Evolutionary conservation across 2,329 filamentous ascomycete species (phyloP).

Genomic region (Ophiostoma novo-ulmi): DNA sequence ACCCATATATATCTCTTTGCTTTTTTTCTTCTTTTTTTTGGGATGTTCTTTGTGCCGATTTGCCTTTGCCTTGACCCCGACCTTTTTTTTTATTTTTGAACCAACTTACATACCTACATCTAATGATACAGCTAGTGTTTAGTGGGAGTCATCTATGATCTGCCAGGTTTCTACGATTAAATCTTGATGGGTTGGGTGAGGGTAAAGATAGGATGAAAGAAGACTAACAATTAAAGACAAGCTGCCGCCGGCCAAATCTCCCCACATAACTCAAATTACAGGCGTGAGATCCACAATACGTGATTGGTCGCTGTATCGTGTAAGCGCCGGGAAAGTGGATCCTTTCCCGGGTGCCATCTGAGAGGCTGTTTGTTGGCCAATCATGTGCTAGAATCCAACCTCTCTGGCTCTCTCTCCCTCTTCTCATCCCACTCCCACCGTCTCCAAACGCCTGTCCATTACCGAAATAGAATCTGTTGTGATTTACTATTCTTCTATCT

Average conservation of each 20-base stretch:
- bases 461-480: not conserved
- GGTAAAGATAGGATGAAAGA: conserved; percentile 8
- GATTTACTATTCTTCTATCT: not conserved
- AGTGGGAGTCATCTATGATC: not conserved
- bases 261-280: not conserved
- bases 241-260: too few relatives aligned
- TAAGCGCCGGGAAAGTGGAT: conserved; percentile 8
- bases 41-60: not conserved
- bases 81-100: too few relatives aligned
- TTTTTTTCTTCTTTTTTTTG: not conserved
- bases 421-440: not conserved
- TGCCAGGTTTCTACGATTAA: not conserved
- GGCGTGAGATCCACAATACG: not conserved
- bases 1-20: not conserved
- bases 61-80: not conserved
- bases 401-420: not conserved
- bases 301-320: not conserved
- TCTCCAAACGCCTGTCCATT: not conserved
- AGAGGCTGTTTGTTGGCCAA: not conserved
- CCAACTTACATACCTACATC: not conserved
- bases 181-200: not conserved
- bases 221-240: too few relatives aligned
- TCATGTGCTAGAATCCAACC: not conserved
- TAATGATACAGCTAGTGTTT: not conserved
- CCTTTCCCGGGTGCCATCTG: not conserved